These are phyloP conservation scores for Pythium phragmiticola DNA, from an alignment of 352 stramenopile genomes.

Conservation along the genomic window DNA sequence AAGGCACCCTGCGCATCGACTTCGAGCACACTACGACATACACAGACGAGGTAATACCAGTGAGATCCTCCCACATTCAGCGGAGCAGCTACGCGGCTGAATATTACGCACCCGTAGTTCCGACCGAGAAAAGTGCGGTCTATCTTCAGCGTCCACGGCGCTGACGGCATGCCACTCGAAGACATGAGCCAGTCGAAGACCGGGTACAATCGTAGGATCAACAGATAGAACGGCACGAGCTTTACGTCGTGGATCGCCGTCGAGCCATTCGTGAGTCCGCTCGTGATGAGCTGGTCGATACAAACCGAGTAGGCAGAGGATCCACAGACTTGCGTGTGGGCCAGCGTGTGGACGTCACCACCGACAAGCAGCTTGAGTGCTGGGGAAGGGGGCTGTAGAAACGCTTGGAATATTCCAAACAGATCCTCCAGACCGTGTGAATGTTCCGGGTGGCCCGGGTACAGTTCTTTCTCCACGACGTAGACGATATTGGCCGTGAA, in stretches of 20 bases:
- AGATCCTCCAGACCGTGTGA: conserved; percentile 35
- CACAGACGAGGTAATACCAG: not conserved
- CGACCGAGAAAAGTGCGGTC: conserved; percentile 51
- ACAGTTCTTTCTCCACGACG: conserved; percentile 58
- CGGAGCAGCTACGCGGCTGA: no score
- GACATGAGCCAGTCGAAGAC: not conserved
- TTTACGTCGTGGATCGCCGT: conserved; percentile 21
- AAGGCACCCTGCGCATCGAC: conserved; percentile 2
- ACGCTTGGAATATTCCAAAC: conserved; percentile 34
- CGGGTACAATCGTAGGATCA: conserved; percentile 5
- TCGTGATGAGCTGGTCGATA: conserved; percentile 67
- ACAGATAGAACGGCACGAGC: conserved; percentile 5
- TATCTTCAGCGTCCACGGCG: conserved; percentile 38
- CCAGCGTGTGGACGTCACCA: conserved; percentile 64
- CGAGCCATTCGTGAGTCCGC: conserved; percentile 55
- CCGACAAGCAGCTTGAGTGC: conserved; percentile 43
- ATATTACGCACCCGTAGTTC: conserved; percentile 55
- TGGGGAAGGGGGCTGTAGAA: not conserved
- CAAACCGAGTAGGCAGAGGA: conserved; percentile 22
- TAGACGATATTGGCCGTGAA: conserved; percentile 49
- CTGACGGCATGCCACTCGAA: not conserved
- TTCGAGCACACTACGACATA: conserved; percentile 18
- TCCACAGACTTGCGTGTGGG: conserved; percentile 46
- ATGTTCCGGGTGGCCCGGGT: conserved; percentile 48
- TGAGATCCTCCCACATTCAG: not conserved